Base-by-base conservation (phyloP, 2,329 filamentous ascomycete species). In the Pseudogymnoascus sp. region DNA sequence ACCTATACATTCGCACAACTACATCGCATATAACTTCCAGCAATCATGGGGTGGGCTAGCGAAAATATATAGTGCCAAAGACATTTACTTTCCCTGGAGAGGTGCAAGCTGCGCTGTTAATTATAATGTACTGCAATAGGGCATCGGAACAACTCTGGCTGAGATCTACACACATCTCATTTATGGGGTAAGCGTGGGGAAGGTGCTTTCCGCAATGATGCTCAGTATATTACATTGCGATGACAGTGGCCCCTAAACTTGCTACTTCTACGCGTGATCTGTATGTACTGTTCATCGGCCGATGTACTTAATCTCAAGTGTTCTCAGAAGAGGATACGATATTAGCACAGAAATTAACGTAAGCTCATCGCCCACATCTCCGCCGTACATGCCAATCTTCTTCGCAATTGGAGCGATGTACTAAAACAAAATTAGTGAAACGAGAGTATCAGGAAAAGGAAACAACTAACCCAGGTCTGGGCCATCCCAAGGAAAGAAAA, bases 381-480 rank as follows among this genome's bases (percentile, higher is more conserved):
- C 45, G 7, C 45, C 45, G 9, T 52, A 52, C n/a, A 6, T 1
- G 4, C 45, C 45, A 30, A 52, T 52, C 14, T 30, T 52, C n/a
- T 52, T 52, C 9, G 45, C 45, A 52, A 52, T 8, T 6, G 45
- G 45, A 6, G 45, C 45, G 23, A 52, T 52, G n/a, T 52, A 52
- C 41, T 64, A 30, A 9, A 30, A 52, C 12, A 52, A 11, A 2
- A 30, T 52, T 19, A 52, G 45, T 30, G 4, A n/a, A 3, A 3
- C 14, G 8, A 52, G 6, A 12, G 19, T 30, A 30, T 11, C 8
- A 52, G 45, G 25, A 12, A 49, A 30, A 12, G 4, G 2, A 52
- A 52, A 16, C 4, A 8, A 30, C 45, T 16, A 19, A 69, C 67
- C 67, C 67, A 68, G 22, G 66, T 67, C 61, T 68, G 67, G 19